phyloP scores from a whole-genome alignment of 1,284 basidiomycete genomes.

The Wallemia ichthyophaga region DNA sequence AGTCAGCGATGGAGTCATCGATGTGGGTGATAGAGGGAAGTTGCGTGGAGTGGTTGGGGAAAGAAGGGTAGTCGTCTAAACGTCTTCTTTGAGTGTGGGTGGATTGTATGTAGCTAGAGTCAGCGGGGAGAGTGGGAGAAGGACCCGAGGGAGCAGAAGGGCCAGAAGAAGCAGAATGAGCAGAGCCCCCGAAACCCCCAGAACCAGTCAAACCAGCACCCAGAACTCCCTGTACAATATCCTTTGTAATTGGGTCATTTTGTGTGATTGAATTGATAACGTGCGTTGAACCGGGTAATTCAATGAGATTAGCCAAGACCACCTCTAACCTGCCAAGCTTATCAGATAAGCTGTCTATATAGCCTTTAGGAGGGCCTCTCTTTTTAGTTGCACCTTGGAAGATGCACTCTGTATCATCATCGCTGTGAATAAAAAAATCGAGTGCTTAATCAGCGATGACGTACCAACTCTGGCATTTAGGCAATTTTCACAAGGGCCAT shows the following conservation, averaged over 20 bases:
- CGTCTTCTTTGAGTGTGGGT: background rate
- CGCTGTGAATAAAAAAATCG: background rate
- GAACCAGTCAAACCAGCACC: background rate
- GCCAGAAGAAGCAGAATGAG: no score
- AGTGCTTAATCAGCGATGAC: background rate
- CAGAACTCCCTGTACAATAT: background rate
- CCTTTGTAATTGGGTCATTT: background rate
- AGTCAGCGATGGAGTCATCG: slow-evolving; percentile 25
- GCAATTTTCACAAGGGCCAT: slow-evolving; percentile 1
- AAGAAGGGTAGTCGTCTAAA: background rate
- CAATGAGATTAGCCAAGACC: background rate
- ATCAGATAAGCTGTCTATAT: background rate
- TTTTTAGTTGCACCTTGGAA: background rate
- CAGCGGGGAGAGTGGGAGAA: no score
- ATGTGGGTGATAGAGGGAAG: no score
- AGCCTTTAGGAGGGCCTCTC: slow-evolving; percentile 1
- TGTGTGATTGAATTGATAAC: background rate
- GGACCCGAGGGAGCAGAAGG: background rate
- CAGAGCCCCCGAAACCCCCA: no score
- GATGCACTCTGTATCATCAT: background rate
- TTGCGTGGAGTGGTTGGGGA: no score
- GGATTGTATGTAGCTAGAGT: no score
- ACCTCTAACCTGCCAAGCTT: background rate
- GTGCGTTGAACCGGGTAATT: background rate
- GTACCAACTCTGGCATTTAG: background rate